phyloP scores from a whole-genome alignment of 129 eudicot genomes.

The Helianthus annuus region HanXRQr2.0-SUNRISE NC_035436.2:172336531-172337030 shows the following conservation, averaged over 20 bases:
- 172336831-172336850: neutral
- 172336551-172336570: too few species aligned
- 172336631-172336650: too few species aligned
- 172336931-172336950: neutral
- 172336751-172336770: neutral
- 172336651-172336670: too few species aligned
- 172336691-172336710: neutral
- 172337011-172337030: neutral
- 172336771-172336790: neutral
- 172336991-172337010: neutral
- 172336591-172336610: too few species aligned
- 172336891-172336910: too few species aligned
- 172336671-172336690: too few species aligned
- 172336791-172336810: slow-evolving; percentile 6
- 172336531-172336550: too few species aligned
- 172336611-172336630: too few species aligned
- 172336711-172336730: neutral
- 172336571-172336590: too few species aligned
- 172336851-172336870: neutral
- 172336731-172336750: neutral
- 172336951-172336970: neutral
- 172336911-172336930: too few species aligned
- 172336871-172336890: neutral
- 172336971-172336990: neutral
- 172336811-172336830: neutral